Base-by-base conservation (phyloP, 192 early-diverging fungal genomes). In the Neocallimastix lanati region DNA sequence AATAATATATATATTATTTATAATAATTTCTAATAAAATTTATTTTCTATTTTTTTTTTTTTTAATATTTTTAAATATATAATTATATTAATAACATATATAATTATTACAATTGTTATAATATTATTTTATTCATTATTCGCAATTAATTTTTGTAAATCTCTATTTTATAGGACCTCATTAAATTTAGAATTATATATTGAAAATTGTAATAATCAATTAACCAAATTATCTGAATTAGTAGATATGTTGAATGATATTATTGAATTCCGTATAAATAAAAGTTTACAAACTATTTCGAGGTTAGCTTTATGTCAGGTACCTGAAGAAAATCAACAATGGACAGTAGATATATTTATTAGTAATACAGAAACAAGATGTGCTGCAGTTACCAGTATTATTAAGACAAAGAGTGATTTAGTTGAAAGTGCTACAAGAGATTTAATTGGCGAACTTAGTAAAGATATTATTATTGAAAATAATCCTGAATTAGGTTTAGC, bases 211-310 rank as follows among this genome's bases (percentile, higher is more conserved):
- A 83, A 90, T 78, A 78, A 80, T 28, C 89, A 90, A 78, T 82
- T 90, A 13, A 81, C 83, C 16, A 86, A 84, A 79, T 81, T 90
- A 12, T 85, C 87, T 78, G 89, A 90, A 77, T 80, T 90, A 28
- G 88, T 90, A 16, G 89, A 90, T 78, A 88, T 87, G 79, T 78
- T 90, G 5, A 84, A 88, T 15, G 89, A 90, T 78, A 90, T 90
- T 76, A 84, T 83, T 30, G 84, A 90, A 76, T 91, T 84, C 80
- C 81, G 89, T 21, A 88, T 90, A 81, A 87, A 88, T 50, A 79
- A 83, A 38, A 86, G 87, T 33, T 80, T 90, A 4, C 78, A 81
- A 58, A 85, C 83, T 29, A 90, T 90, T 80, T 87, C 87, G 18
- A 88, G 90, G 77, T 80, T 90, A 28, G 85, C 85, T 3, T 82